phyloP scores from a whole-genome alignment of 2,329 filamentous ascomycete species.

The Calonectria leucothoes region DNA sequence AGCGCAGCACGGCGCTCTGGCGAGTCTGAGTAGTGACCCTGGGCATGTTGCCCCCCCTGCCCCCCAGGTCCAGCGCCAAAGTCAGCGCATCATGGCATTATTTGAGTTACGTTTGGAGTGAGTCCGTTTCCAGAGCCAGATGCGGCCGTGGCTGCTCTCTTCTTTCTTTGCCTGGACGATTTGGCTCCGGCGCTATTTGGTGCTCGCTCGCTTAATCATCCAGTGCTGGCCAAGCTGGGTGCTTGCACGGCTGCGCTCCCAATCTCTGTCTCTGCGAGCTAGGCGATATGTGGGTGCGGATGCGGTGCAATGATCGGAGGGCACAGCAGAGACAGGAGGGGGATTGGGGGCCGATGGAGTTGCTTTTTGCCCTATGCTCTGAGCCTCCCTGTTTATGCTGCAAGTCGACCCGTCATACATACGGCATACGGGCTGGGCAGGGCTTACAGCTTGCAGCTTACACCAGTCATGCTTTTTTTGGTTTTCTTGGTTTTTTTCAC shows the following conservation, averaged over 20 bases:
- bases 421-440: not conserved
- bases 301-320: slow-evolving; percentile 3
- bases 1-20: slow-evolving; percentile 15
- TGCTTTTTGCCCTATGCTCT: slow-evolving; percentile 26
- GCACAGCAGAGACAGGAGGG: not conserved
- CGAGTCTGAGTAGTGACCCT: not conserved
- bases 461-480: not conserved
- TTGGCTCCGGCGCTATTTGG: slow-evolving; percentile 16
- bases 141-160: slow-evolving; percentile 27
- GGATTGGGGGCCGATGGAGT: slow-evolving; percentile 14
- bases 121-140: slow-evolving; percentile 28
- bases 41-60: slow-evolving; percentile 23
- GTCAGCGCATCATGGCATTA: slow-evolving; percentile 5
- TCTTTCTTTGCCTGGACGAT: not conserved
- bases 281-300: not conserved
- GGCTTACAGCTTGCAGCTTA: not conserved
- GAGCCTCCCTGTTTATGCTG: slow-evolving; percentile 7
- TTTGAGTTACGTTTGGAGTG: slow-evolving; percentile 9
- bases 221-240: not conserved
- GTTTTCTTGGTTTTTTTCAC: not conserved
- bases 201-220: slow-evolving; percentile 18
- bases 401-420: slow-evolving; percentile 17
- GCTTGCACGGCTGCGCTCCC: not conserved
- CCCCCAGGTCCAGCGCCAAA: slow-evolving; percentile 31
- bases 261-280: not conserved